phyloP scores from a whole-genome alignment of 1,284 basidiomycete genomes.

The Leccinum variabile region DNA sequence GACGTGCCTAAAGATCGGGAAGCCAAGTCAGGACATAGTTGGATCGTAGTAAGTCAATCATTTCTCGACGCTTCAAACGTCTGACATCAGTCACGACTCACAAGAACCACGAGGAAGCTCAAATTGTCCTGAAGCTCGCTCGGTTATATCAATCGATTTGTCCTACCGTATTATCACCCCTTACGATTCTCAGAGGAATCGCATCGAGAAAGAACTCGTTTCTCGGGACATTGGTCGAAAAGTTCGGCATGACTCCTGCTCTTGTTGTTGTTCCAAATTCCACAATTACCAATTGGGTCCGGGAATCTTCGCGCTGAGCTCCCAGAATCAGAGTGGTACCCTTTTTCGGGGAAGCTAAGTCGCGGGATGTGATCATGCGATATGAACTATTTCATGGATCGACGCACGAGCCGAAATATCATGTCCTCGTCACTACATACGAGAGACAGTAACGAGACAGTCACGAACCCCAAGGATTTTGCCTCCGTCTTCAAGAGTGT shows the following conservation, averaged over 20 bases:
- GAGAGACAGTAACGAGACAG: too few species aligned
- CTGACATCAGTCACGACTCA: background rate
- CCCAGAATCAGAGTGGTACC: constrained; percentile 79
- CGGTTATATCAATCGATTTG: constrained; percentile 8
- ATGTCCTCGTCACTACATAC: constrained; percentile 90
- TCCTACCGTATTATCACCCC: constrained; percentile 38
- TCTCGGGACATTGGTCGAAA: constrained; percentile 72
- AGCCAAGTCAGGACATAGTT: constrained; percentile 26
- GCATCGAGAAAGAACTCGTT: constrained; percentile 62
- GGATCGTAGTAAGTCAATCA: constrained; percentile 31
- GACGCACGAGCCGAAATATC: constrained; percentile 63
- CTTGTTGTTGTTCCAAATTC: constrained; percentile 95
- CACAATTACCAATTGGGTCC: constrained; percentile 84
- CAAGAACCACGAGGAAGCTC: constrained; percentile 30
- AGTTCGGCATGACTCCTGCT: constrained; percentile 68
- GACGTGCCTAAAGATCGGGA: constrained; percentile 33
- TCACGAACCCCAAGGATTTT: constrained; percentile 69
- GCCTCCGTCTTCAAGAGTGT: constrained; percentile 71
- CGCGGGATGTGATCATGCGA: constrained; percentile 77
- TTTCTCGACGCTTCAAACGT: background rate
- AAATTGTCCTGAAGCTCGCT: constrained; percentile 27
- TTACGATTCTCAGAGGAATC: constrained; percentile 60
- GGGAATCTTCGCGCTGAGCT: constrained; percentile 93
- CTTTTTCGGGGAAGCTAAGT: constrained; percentile 76
- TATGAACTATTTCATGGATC: constrained; percentile 77